Conservation (phyloP, 768 basidiomycete genomes). For the Imleria badia region DNA sequence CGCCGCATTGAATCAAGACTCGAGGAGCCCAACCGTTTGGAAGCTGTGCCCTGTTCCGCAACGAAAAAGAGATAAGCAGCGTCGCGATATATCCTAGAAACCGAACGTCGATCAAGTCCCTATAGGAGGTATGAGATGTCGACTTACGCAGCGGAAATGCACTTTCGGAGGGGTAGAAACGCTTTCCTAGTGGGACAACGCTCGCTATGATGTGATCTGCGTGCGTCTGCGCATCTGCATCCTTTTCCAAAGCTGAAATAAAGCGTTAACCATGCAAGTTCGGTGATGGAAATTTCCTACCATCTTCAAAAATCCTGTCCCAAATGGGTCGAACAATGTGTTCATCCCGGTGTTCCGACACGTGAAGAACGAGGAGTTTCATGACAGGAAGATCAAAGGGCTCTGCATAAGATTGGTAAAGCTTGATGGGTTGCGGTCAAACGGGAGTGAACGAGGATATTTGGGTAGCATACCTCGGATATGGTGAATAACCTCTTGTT, state of each 20-base stretch:
- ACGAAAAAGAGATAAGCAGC: constrained; percentile 71
- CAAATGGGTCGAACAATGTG: constrained; percentile 81
- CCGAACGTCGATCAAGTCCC: neutral
- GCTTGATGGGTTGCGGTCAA: constrained; percentile 41
- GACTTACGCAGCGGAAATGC: constrained; percentile 83
- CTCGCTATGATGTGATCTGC: constrained; percentile 64
- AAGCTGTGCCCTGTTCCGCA: constrained; percentile 56
- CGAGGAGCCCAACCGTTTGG: constrained; percentile 82
- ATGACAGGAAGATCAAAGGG: constrained; percentile 81
- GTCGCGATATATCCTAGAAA: constrained; percentile 69
- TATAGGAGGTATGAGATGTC: neutral
- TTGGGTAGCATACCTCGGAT: constrained; percentile 63
- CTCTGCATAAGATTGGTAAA: constrained; percentile 86
- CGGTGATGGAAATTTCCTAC: constrained; percentile 41
- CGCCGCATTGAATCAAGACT: constrained; percentile 75
- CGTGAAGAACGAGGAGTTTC: constrained; percentile 88
- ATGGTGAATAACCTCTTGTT: constrained; percentile 69
- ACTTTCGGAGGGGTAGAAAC: constrained; percentile 89
- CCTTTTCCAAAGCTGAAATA: constrained; percentile 51
- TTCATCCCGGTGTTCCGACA: constrained; percentile 90
- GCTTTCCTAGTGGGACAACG: constrained; percentile 71
- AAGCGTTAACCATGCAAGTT: constrained; percentile 2
- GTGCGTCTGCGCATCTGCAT: constrained; percentile 50
- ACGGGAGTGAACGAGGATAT: constrained; percentile 2
- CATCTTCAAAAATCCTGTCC: constrained; percentile 81